A percentile compares a stretch with the other conserved stretches of the same genome.
phyloP scores from a whole-genome alignment of 108 stramenopile species.

The Ochromonas danica region DNA sequence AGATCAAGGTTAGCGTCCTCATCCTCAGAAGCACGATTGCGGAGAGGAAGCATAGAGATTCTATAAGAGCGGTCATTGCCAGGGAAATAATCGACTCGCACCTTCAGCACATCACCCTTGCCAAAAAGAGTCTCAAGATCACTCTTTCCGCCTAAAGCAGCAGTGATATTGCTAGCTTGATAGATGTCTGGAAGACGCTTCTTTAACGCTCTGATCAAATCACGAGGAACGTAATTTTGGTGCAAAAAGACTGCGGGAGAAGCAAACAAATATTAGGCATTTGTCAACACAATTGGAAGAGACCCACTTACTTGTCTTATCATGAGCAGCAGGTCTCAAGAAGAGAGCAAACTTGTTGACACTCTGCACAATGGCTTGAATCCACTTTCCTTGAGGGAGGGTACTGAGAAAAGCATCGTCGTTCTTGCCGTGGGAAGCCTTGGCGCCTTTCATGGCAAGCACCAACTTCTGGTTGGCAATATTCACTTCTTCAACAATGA shows the following conservation, averaged over 20 bases:
- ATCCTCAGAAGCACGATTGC: not conserved
- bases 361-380: not conserved
- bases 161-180: not conserved
- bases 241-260: not conserved
- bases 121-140: not conserved
- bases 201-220: not conserved
- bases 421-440: not conserved
- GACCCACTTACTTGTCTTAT: not conserved
- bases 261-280: not conserved
- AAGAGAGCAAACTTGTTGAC: not conserved
- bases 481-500: slow-evolving; percentile 9
- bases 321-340: not conserved
- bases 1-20: not conserved
- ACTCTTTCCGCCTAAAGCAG: not conserved
- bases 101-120: not conserved
- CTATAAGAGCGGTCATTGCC: no score
- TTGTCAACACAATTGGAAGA: no score
- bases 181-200: not conserved
- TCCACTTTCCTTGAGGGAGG: not conserved
- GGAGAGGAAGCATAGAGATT: not conserved
- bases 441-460: not conserved
- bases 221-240: not conserved
- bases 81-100: not conserved
- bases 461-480: not conserved
- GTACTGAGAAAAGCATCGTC: not conserved